phyloP scores from a whole-genome alignment of 2,329 filamentous ascomycete genomes.

The Gnomoniopsis sp. region DNA sequence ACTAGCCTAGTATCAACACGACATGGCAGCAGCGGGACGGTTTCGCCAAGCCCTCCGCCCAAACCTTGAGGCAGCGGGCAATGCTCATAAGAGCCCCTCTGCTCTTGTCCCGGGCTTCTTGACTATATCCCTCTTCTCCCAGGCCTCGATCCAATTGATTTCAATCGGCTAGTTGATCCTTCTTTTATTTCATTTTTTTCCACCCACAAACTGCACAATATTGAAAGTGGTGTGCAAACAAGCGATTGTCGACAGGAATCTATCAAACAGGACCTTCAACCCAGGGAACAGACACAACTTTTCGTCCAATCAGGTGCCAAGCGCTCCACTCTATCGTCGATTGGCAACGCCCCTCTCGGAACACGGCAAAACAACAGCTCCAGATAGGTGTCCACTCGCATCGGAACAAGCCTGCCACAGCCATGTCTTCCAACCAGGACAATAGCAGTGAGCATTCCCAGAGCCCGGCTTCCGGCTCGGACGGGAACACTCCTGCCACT shows the following conservation, averaged over 20 bases:
- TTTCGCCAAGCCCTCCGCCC: conserved; percentile 11
- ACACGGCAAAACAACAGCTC: conserved; percentile 2
- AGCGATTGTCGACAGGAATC: neutral
- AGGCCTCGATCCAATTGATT: neutral
- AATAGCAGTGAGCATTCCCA: conserved; percentile 28
- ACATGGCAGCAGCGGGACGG: neutral
- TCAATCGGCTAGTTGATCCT: neutral
- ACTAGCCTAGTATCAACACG: neutral
- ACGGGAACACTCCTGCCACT: conserved; percentile 50
- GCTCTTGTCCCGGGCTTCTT: neutral
- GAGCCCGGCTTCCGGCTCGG: conserved; percentile 43
- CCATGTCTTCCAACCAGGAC: conserved; percentile 16
- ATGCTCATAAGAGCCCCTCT: conserved; percentile 7
- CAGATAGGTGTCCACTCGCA: neutral
- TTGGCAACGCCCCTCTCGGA: neutral
- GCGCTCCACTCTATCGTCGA: neutral
- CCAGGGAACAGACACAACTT: neutral
- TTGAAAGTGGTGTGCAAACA: neutral
- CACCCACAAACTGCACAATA: neutral
- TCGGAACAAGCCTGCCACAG: neutral
- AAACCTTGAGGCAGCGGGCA: conserved; percentile 3
- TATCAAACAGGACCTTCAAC: neutral
- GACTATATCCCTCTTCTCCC: neutral
- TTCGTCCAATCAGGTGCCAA: conserved; percentile 6
- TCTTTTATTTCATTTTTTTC: neutral